Conservation (phyloP, 192 early-diverging fungal species). For the Spizellomyces sp. region DNA sequence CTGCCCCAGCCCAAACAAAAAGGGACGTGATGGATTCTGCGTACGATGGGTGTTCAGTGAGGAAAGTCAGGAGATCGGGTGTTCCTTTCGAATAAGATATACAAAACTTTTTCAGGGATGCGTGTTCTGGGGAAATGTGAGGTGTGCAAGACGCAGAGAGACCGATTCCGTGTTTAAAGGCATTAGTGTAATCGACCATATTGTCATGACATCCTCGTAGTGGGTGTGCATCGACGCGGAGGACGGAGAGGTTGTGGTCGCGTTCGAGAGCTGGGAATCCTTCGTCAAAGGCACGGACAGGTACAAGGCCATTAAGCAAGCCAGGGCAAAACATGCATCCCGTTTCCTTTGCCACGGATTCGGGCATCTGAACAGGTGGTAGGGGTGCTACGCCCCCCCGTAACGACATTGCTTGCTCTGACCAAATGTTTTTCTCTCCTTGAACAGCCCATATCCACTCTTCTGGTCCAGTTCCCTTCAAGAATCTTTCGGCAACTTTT, state of each 20-base stretch:
- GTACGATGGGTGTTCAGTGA: neutral
- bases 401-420: neutral
- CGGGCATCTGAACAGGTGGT: neutral
- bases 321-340: slow-evolving; percentile 5
- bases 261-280: neutral
- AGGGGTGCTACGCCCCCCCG: neutral
- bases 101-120: neutral
- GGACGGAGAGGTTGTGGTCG: neutral
- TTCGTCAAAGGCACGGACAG: slow-evolving; percentile 3
- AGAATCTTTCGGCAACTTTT: slow-evolving; percentile 4
- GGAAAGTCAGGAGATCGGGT: slow-evolving; percentile 4
- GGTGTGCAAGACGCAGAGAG: neutral
- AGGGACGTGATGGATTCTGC: neutral
- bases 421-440: neutral
- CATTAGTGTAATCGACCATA: neutral
- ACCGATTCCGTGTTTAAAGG: neutral
- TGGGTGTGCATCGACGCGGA: slow-evolving; percentile 8
- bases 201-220: neutral
- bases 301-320: slow-evolving; percentile 6
- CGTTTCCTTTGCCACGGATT: neutral
- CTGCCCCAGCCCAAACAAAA: neutral
- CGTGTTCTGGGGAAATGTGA: neutral
- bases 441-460: slow-evolving; percentile 8
- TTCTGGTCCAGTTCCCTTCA: slow-evolving; percentile 4
- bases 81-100: slow-evolving; percentile 3